Evolutionary conservation across 495 filamentous ascomycete genomes (phyloP).

Genomic region (Hypoxylon trugodes): DNA sequence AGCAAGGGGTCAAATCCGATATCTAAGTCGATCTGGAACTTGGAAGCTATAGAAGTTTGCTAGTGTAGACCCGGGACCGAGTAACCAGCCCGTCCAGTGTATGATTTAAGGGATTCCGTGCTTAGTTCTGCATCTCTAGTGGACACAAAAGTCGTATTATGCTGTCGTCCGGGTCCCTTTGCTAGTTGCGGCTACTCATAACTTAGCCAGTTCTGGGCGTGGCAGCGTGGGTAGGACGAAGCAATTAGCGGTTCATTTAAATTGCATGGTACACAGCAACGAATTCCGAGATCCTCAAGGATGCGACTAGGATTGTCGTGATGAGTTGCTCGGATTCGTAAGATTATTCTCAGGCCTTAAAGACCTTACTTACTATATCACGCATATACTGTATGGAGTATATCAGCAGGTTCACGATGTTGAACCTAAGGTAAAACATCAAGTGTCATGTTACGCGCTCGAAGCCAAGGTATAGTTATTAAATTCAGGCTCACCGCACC

Average conservation of each 20-base stretch:
- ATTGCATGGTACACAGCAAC: slow-evolving; percentile 36
- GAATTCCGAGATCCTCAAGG: slow-evolving; percentile 41
- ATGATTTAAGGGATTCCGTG: slow-evolving; percentile 21
- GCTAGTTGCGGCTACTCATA: slow-evolving; percentile 26
- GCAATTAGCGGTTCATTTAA: slow-evolving; percentile 39
- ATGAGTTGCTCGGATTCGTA: slow-evolving; percentile 7
- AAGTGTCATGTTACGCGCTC: slow-evolving; percentile 33
- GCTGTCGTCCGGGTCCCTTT: slow-evolving; percentile 27
- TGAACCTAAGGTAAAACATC: slow-evolving; percentile 27
- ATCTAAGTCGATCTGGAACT: neutral
- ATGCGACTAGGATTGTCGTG: slow-evolving; percentile 23
- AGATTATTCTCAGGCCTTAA: neutral
- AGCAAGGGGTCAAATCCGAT: slow-evolving; percentile 21
- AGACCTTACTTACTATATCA: neutral
- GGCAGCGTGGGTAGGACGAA: slow-evolving; percentile 35
- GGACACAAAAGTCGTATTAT: slow-evolving; percentile 30
- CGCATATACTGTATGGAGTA: neutral
- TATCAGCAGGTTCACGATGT: slow-evolving; percentile 1
- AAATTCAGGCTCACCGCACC: slow-evolving; percentile 4
- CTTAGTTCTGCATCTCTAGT: slow-evolving; percentile 7
- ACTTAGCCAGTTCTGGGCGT: slow-evolving; percentile 11
- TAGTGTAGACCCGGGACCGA: slow-evolving; percentile 37
- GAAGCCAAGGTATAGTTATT: slow-evolving; percentile 26
- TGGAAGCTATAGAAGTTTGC: slow-evolving; percentile 34
- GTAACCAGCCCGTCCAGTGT: slow-evolving; percentile 8